Conservation (phyloP, 1,284 basidiomycete species). For the Apiotrichum siamense region DNA sequence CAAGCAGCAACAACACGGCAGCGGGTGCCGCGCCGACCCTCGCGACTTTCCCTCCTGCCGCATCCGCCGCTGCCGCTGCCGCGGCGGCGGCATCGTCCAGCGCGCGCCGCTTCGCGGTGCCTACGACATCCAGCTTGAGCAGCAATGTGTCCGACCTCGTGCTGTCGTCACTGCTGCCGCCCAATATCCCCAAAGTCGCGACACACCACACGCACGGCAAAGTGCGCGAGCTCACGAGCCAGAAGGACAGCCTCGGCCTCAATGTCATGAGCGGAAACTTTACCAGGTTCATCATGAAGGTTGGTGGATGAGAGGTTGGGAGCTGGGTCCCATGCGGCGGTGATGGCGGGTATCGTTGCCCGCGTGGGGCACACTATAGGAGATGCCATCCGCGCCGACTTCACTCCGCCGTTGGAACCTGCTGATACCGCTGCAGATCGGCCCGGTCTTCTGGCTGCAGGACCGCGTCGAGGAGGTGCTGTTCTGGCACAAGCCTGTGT, state of each 20-base stretch:
- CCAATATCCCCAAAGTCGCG: slow-evolving; percentile 38
- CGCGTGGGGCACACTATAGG: no score
- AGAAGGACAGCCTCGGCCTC: slow-evolving; percentile 39
- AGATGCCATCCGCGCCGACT: no score
- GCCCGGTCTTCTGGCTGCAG: slow-evolving; percentile 46
- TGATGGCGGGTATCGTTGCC: no score
- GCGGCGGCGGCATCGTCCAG: not conserved
- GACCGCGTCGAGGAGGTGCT: slow-evolving; percentile 47
- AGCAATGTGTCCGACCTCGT: slow-evolving; percentile 43
- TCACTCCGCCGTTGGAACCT: no score
- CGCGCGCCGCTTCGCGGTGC: slow-evolving; percentile 21
- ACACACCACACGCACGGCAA: slow-evolving; percentile 6
- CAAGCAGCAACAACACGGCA: no score
- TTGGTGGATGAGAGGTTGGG: slow-evolving; percentile 10
- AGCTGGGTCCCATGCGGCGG: no score
- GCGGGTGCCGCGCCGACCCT: no score
- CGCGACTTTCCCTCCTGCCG: slow-evolving; percentile 12
- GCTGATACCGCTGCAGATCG: slow-evolving; percentile 31
- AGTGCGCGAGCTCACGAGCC: slow-evolving; percentile 33
- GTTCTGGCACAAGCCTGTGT: slow-evolving; percentile 46
- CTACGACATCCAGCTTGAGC: slow-evolving; percentile 20
- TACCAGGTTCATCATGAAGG: slow-evolving; percentile 43
- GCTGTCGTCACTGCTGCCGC: slow-evolving; percentile 34
- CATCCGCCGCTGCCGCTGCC: slow-evolving; percentile 2
- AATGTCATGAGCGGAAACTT: slow-evolving; percentile 45